A percentile compares a stretch with the other conserved stretches of the same genome.
Conservation (phyloP, 345 rosid genomes). For the Populus pruinosa region DNA sequence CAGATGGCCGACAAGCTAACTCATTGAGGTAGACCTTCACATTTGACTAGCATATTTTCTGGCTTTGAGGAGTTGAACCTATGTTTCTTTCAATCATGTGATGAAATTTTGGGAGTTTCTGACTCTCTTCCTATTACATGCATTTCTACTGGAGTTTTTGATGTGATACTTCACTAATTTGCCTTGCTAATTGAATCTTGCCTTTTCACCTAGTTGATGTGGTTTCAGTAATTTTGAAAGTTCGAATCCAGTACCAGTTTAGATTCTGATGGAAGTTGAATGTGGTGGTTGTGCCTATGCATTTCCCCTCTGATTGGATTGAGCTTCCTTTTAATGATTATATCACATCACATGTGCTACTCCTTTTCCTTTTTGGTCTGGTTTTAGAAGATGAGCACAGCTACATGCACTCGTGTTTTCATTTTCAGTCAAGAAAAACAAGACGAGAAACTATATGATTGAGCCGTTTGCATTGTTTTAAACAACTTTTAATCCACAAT, state of each 20-base stretch:
- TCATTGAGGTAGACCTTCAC: conserved; percentile 23
- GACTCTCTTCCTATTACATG: not conserved
- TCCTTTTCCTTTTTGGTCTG: not conserved
- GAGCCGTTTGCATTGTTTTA: not conserved
- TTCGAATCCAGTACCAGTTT: not conserved
- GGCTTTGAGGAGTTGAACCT: not conserved
- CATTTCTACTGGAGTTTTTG: not conserved
- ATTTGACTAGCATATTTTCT: not conserved
- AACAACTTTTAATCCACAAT: not conserved
- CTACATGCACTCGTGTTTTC: not conserved
- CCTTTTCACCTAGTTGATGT: not conserved
- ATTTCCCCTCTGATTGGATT: not conserved
- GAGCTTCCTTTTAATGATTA: too few species aligned
- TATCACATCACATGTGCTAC: not conserved
- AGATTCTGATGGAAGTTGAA: not conserved
- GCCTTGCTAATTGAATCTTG: not conserved
- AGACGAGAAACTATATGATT: not conserved
- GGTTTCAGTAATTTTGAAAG: not conserved
- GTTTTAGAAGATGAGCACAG: not conserved
- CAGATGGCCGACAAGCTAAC: conserved; percentile 68
- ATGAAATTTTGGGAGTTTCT: not conserved
- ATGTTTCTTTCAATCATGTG: not conserved
- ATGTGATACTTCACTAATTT: not conserved
- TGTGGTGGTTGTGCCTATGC: too few species aligned
- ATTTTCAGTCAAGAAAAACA: not conserved